Evolutionary conservation across 768 basidiomycete genomes (phyloP), one percentile per base, ranked within the genome.

Genomic region (Wakefieldia striispora): DNA sequence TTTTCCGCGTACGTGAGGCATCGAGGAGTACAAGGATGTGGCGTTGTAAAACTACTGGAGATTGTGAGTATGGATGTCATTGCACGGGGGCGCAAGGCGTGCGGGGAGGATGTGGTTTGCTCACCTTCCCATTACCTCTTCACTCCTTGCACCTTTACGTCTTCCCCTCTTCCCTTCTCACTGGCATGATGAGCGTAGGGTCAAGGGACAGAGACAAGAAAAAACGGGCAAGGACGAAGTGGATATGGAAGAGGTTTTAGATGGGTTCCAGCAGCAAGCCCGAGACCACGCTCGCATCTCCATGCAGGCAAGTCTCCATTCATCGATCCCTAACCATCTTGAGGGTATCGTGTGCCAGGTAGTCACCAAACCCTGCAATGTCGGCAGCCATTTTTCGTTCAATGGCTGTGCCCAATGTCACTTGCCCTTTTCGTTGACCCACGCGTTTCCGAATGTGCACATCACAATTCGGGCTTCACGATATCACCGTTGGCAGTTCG

Each of bases 1-100:
- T 49, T 80, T 84, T 53, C 82, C 83, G 16, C 60, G 72, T 41
- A 59, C 66, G 14, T 90, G 86, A 86, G 79, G 77, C 1, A 72
- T 86, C 20, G 82, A 86, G 48, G 84, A 86, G 58, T 90, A 88
- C 66, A 83, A 83, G 59, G 88, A 88, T 45, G 75, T 84, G 35
- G 81, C 81, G 31, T 72, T 80, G 4, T 72, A 75, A 54, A 84
- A 83, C 57, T 82, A 76, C 56, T 85, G 78, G 73, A 69, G 75
- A 3, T 59, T 72, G 84, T 82, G 43, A 34, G 77, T 66, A n/a
- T n/a, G n/a, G n/a, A n/a, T n/a, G n/a, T n/a, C n/a, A n/a, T 5
- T 33, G 14, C 14, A 33, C n/a, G 1, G 16, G 29, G 14, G 33
- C 6, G 12, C 27, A 3, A n/a, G 5, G 27, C 42, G 40, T 37